phyloP scores from a whole-genome alignment of 371 early-diverging fungal species.

The Lichtheimia ornata region DNA sequence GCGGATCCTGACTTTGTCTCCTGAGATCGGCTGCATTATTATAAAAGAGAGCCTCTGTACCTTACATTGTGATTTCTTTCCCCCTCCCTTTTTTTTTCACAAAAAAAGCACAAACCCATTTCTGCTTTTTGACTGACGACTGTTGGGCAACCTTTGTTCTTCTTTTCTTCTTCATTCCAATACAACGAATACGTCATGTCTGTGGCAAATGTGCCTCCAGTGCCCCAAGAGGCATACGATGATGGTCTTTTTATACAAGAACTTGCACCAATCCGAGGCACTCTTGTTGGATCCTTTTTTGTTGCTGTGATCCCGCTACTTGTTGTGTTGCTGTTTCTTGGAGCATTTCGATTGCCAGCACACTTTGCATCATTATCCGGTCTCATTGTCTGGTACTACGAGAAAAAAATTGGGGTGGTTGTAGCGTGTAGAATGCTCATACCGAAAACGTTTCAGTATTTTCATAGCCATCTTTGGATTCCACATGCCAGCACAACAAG shows the following conservation, averaged over 20 bases:
- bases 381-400: slow-evolving; percentile 36
- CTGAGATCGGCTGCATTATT: too few relatives aligned
- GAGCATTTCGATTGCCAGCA: slow-evolving; percentile 40
- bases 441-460: slow-evolving; percentile 26
- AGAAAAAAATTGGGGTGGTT: too few relatives aligned
- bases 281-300: slow-evolving; percentile 49
- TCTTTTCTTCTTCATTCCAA: too few relatives aligned
- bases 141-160: too few relatives aligned
- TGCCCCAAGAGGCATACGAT: slow-evolving; percentile 22
- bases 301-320: slow-evolving; percentile 46
- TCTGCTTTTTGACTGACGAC: too few relatives aligned
- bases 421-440: slow-evolving; percentile 5
- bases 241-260: slow-evolving; percentile 41
- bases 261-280: slow-evolving; percentile 41
- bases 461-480: slow-evolving; percentile 56
- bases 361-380: slow-evolving; percentile 37
- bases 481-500: slow-evolving; percentile 55
- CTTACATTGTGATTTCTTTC: too few relatives aligned
- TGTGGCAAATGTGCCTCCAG: slow-evolving; percentile 21
- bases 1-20: too few relatives aligned
- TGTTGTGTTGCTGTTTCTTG: slow-evolving; percentile 37
- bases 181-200: not conserved
- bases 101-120: too few relatives aligned
- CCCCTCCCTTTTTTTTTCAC: too few relatives aligned
- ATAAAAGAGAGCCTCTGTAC: too few relatives aligned